These are phyloP conservation scores for Vigna mungo DNA, from an alignment of 306 rosid genomes.

Conservation along the genomic window DNA sequence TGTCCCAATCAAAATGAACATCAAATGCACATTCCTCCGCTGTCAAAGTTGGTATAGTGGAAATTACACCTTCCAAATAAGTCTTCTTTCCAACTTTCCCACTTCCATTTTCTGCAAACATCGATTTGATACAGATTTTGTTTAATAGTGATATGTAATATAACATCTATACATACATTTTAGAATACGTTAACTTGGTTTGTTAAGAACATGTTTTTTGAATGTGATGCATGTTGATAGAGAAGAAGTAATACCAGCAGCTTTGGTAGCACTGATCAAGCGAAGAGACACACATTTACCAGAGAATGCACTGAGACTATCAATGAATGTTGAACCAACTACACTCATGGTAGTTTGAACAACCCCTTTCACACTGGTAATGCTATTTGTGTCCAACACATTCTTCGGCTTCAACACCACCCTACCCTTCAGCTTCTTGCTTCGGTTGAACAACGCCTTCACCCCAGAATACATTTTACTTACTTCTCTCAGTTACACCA, in stretches of 20 bases:
- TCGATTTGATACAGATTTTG: too few species aligned
- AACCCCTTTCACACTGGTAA: too few species aligned
- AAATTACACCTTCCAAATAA: slow-evolving; percentile 51
- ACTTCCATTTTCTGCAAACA: slow-evolving; percentile 33
- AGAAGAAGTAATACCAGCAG: slow-evolving; percentile 1
- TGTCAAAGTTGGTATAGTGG: slow-evolving; percentile 46
- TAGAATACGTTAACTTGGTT: too few species aligned
- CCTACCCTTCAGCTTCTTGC: slow-evolving; percentile 26
- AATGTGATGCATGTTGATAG: too few species aligned
- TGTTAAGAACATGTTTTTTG: too few species aligned
- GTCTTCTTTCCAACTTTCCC: slow-evolving; percentile 59
- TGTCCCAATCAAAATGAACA: slow-evolving; percentile 57
- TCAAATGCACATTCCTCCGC: slow-evolving; percentile 48
- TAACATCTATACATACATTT: too few species aligned
- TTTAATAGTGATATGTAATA: too few species aligned
- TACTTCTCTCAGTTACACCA: background rate
- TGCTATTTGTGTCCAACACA: slow-evolving; percentile 37
- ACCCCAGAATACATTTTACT: background rate
- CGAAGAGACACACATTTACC: background rate
- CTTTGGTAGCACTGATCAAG: slow-evolving; percentile 39
- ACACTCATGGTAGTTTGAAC: too few species aligned
- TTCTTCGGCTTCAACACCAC: slow-evolving; percentile 43
- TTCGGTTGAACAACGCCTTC: background rate
- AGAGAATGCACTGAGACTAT: too few species aligned
- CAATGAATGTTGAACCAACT: too few species aligned